Base-by-base conservation (phyloP, 2,329 filamentous ascomycete genomes). In the Purpureocillium takamizusanense region DNA sequence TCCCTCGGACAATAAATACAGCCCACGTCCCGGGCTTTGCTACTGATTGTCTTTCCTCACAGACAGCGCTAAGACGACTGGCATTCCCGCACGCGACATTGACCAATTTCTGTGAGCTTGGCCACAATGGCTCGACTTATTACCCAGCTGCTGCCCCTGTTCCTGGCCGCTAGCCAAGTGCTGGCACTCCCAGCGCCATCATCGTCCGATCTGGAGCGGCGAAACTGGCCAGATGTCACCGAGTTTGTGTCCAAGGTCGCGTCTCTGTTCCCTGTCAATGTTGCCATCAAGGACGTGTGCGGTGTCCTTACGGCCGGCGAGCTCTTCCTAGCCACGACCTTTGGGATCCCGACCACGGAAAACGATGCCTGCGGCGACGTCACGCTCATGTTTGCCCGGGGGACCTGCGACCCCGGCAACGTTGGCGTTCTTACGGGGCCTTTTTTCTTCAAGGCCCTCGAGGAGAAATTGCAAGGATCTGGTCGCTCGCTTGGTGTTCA, bases 391-490 rank as follows among this genome's bases (percentile, higher is more conserved):
- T 57, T 54, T 23, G 51, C 50, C n/a, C 47, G 55, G 0, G 55
- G 55, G 7, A 57, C 54, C 13, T 56, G 53, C 18, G 53, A 58
- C 14, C 31, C 45, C 1, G 54, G 55, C 15, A 59, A 57, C 31
- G 43, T 55, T 28, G 55, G 55, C 15, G 44, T 50, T 18, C 45
- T 56, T 17, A 45, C 48, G 3, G 56, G 51, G 1, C 55, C 55
- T 3, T 47, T 48, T 8, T 48, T 59, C 35, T 46, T 56, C 33
- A 28, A 42, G 4, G 47, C 52, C 4, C 41, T 59, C 4, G 33
- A 38, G 13, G 18, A 34, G 4, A 37, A 40, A 2, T 35, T 53
- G 6, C 33, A 38, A 1, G 31, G 37, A 12, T 9, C n/a, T 10
- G 27, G 33, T 7, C 40, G 33, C 21, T 44, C 45, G 15, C 31